Percentiles rank a stretch among this genome's conserved stretches.
These are phyloP conservation scores for Mortierella antarctica DNA, from an alignment of 192 early-diverging fungal genomes.

Conservation along the genomic window DNA sequence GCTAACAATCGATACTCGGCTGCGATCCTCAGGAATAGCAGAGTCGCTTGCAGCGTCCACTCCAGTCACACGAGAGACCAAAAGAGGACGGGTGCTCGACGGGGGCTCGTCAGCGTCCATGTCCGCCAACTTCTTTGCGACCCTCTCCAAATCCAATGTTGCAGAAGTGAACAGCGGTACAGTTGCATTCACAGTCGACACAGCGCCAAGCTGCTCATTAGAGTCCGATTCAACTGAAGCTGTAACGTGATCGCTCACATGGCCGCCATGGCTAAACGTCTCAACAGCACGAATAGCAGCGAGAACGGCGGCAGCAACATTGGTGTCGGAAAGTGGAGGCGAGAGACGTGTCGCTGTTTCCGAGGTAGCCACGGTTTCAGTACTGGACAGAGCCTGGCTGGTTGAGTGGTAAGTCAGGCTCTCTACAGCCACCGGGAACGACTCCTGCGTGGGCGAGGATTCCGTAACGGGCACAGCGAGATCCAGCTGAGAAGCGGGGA, in stretches of 20 bases:
- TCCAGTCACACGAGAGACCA: no score
- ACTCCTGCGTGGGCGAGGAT: not conserved
- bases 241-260: not conserved
- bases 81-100: no score
- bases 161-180: no score
- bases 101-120: no score
- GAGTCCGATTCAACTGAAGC: not conserved
- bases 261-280: not conserved
- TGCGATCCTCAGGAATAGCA: no score
- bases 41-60: no score
- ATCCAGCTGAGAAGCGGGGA: not conserved
- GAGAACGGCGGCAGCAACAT: not conserved
- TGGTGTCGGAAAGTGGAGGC: conserved; percentile 16
- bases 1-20: no score
- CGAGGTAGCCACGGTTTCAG: no score
- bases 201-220: not conserved
- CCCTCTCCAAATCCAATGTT: no score
- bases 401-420: not conserved
- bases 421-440: not conserved
- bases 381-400: not conserved
- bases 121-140: no score
- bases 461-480: not conserved
- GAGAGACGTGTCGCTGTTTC: not conserved
- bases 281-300: not conserved
- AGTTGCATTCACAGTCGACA: no score